Conservation (phyloP, 208 protist genomes). For the Phytomonas francai region DNA sequence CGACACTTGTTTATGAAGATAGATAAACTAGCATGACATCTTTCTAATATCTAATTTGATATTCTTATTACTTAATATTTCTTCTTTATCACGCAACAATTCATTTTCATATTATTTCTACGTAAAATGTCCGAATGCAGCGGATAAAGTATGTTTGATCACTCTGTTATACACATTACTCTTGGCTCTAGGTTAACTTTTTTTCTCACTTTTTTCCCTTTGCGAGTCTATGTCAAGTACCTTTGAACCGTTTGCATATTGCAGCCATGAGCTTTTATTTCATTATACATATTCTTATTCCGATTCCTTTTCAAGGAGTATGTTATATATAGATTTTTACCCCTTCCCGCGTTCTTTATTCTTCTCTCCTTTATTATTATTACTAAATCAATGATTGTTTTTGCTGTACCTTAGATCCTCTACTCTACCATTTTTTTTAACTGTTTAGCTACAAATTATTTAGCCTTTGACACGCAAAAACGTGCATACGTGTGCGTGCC, state of each 20-base stretch:
- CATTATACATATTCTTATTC: slow-evolving; percentile 10
- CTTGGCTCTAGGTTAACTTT: background rate
- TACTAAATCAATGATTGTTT: background rate
- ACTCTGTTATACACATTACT: too few species aligned
- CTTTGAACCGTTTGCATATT: background rate
- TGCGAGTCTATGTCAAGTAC: background rate
- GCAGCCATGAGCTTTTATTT: background rate
- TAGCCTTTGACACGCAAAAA: too few species aligned
- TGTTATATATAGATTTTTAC: slow-evolving; percentile 3
- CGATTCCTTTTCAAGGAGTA: background rate
- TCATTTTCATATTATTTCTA: slow-evolving; percentile 9
- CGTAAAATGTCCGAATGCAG: background rate
- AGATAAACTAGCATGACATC: background rate
- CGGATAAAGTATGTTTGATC: background rate
- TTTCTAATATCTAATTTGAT: slow-evolving; percentile 3
- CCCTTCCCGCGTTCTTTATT: background rate
- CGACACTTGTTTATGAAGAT: too few species aligned
- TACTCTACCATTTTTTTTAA: background rate
- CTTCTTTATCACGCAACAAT: slow-evolving; percentile 4
- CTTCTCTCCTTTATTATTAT: slow-evolving; percentile 6
- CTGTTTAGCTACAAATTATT: background rate
- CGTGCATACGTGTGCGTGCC: too few species aligned
- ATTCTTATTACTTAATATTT: slow-evolving; percentile 12
- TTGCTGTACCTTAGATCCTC: background rate
- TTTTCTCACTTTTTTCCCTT: slow-evolving; percentile 3